Percentiles rank a stretch among this genome's conserved stretches.
phyloP scores from a whole-genome alignment of 805 yeast genomes.

The Deakozyma indianensis region DNA sequence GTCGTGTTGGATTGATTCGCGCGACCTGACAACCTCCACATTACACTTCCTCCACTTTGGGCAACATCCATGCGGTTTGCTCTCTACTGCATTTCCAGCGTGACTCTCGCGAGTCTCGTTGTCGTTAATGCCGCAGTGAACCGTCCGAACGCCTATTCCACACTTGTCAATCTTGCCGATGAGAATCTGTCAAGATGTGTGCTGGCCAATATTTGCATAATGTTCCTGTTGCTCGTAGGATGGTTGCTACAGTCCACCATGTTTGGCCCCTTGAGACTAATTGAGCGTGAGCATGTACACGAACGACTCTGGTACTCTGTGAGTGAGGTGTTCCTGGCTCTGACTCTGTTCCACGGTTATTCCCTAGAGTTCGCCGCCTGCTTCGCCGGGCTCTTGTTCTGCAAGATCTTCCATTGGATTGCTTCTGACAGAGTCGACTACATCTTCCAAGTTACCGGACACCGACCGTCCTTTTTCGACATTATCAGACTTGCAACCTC shows the following conservation, averaged over 20 bases:
- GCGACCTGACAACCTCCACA: no score
- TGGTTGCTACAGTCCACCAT: constrained; percentile 36
- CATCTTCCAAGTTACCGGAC: constrained; percentile 30
- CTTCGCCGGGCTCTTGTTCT: constrained; percentile 29
- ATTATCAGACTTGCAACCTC: constrained; percentile 33
- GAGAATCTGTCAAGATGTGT: constrained; percentile 12
- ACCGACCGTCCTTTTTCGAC: constrained; percentile 19
- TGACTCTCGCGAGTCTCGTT: neutral
- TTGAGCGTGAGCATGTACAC: constrained; percentile 62
- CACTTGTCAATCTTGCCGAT: neutral
- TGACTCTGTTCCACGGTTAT: constrained; percentile 38
- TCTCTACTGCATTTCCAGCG: neutral
- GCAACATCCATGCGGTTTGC: no score
- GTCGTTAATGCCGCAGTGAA: neutral
- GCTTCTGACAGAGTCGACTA: constrained; percentile 38
- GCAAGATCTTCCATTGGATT: constrained; percentile 69
- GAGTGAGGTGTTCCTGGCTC: constrained; percentile 41
- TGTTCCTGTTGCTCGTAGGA: constrained; percentile 22
- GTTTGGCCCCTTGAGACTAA: constrained; percentile 61
- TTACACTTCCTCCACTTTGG: no score
- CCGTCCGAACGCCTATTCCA: neutral
- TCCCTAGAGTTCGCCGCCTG: constrained; percentile 20
- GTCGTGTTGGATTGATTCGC: no score
- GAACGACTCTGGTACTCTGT: constrained; percentile 53
- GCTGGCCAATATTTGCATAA: constrained; percentile 15